phyloP scores from a whole-genome alignment of 73 alveolate species.

The Uronychia binucleata region DNA sequence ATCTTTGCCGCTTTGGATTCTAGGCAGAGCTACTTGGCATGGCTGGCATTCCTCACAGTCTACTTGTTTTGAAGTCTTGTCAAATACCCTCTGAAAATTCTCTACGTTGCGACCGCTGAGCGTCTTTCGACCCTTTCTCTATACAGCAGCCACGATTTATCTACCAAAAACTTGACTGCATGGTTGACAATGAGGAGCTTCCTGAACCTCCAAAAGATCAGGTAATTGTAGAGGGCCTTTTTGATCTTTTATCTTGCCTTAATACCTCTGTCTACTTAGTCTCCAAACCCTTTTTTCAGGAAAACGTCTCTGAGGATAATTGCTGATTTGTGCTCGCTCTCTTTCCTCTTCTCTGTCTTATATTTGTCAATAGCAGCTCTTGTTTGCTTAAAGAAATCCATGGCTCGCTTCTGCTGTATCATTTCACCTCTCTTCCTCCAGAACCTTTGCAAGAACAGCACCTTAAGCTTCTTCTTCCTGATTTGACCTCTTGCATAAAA shows the following conservation, averaged over 20 bases:
- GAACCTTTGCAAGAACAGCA: conserved; percentile 21
- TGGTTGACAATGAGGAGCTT: conserved; percentile 13
- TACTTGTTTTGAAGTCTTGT: conserved; percentile 47
- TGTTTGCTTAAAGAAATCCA: conserved; percentile 28
- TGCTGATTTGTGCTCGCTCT: conserved; percentile 43
- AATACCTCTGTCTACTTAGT: conserved; percentile 10
- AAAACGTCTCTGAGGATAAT: conserved; percentile 31
- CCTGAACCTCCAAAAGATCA: conserved; percentile 9
- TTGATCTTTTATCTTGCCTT: conserved; percentile 29
- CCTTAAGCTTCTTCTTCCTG: conserved; percentile 20
- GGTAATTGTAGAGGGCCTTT: conserved; percentile 26
- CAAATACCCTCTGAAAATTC: conserved; percentile 61
- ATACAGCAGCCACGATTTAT: conserved; percentile 47
- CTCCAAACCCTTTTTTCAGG: conserved; percentile 29
- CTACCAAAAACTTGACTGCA: conserved; percentile 10
- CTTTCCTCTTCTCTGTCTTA: conserved; percentile 52
- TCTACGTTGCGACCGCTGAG: conserved; percentile 46
- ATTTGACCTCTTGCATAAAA: conserved; percentile 19
- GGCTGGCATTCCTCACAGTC: conserved; percentile 40
- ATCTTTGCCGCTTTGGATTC: conserved; percentile 47
- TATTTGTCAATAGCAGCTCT: conserved; percentile 9
- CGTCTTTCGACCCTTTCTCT: conserved; percentile 43
- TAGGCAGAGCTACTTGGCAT: conserved; percentile 49
- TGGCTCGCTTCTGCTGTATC: conserved; percentile 8
- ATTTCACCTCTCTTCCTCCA: conserved; percentile 42